Conservation (phyloP, 2,329 filamentous ascomycete genomes). For the Coniochaeta prunicola region DNA sequence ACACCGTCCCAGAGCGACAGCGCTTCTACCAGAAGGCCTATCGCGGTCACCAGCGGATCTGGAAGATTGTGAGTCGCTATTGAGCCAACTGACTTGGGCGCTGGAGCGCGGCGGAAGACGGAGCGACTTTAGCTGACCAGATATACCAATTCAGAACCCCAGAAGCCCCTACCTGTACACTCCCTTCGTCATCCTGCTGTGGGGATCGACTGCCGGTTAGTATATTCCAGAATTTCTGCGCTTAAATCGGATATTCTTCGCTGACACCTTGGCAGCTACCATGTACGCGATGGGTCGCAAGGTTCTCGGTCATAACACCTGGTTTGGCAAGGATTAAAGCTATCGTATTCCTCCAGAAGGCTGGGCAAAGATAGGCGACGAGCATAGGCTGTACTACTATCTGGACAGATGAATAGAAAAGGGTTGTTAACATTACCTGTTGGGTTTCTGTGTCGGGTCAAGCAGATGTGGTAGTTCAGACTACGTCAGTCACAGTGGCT, state of each 20-base stretch:
- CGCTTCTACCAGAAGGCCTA: conserved; percentile 68
- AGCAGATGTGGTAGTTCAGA: not conserved
- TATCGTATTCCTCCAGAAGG: not conserved
- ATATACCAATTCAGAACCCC: conserved; percentile 42
- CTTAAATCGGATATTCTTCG: not conserved
- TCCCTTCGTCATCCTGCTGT: conserved; percentile 61
- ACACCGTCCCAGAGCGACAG: conserved; percentile 71
- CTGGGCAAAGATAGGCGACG: not conserved
- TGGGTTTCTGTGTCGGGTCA: not conserved
- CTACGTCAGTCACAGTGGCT: not conserved
- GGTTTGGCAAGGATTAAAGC: conserved; percentile 52
- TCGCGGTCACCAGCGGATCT: conserved; percentile 60
- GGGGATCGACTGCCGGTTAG: conserved; percentile 53
- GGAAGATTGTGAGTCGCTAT: conserved; percentile 62
- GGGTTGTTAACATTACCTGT: not conserved
- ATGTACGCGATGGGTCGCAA: conserved; percentile 71
- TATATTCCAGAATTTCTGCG: conserved; percentile 21
- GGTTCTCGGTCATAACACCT: conserved; percentile 72
- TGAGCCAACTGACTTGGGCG: not conserved
- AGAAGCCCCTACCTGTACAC: conserved; percentile 59
- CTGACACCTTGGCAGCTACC: conserved; percentile 28
- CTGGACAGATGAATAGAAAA: conserved; percentile 7
- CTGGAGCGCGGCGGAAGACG: not conserved
- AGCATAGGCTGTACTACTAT: not conserved
- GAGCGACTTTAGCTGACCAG: conserved; percentile 12